Conservation (phyloP, 208 protist genomes). For the Trypanosoma grayi region DNA sequence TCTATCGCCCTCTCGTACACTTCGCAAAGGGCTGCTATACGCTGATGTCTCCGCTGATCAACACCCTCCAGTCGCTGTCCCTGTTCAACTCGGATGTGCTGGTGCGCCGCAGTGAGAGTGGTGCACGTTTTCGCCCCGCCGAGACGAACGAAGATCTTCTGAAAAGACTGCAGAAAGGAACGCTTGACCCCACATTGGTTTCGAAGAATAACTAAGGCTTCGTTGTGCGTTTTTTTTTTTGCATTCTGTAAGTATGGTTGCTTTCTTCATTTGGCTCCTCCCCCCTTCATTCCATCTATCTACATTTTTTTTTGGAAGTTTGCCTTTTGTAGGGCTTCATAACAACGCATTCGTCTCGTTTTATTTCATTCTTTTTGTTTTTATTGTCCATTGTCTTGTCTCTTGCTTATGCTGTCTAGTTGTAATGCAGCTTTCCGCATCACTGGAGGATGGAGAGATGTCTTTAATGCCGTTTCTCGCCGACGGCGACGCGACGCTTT, state of each 20-base stretch:
- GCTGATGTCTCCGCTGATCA: constrained; percentile 68
- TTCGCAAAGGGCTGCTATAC: constrained; percentile 86
- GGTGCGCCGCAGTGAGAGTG: constrained; percentile 40
- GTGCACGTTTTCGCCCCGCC: constrained; percentile 25
- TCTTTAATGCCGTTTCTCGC: neutral
- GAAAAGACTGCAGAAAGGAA: constrained; percentile 62
- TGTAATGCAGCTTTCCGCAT: constrained; percentile 14
- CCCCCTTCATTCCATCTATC: constrained; percentile 2
- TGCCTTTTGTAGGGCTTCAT: constrained; percentile 1
- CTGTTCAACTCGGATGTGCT: constrained; percentile 80
- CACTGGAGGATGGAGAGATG: neutral
- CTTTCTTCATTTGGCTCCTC: constrained; percentile 5
- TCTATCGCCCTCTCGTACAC: constrained; percentile 77
- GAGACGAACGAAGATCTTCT: constrained; percentile 55
- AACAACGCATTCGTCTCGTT: neutral
- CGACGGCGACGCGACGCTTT: neutral
- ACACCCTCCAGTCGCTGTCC: constrained; percentile 73
- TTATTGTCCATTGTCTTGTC: constrained; percentile 20
- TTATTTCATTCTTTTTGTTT: neutral
- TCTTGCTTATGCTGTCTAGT: constrained; percentile 23
- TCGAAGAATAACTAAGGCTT: constrained; percentile 10
- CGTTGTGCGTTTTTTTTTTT: constrained; percentile 1
- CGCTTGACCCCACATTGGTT: constrained; percentile 46
- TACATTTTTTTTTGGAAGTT: neutral
- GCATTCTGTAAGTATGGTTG: neutral